Evolutionary conservation across 164 flowering plant genomes (phyloP).

Genomic region (Chloranthus sessilifolius): DNA sequence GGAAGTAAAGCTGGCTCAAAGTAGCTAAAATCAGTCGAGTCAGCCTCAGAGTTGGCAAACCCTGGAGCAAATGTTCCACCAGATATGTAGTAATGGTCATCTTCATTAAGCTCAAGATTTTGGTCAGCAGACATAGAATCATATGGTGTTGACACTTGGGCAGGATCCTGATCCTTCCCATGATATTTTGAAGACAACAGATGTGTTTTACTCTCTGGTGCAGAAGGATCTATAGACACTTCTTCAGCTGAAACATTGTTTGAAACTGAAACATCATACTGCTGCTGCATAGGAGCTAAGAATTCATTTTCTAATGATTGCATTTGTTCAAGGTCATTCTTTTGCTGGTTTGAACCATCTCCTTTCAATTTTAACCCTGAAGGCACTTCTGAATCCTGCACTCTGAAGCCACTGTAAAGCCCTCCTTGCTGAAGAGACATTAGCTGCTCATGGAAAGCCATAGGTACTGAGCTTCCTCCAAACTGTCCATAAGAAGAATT

Average conservation of each 20-base stretch:
- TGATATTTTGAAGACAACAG: constrained; percentile 18
- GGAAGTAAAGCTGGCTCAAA: constrained; percentile 41
- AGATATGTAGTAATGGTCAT: constrained; percentile 24
- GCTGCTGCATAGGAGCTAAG: constrained; percentile 17
- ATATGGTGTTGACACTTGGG: constrained; percentile 12
- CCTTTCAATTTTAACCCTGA: constrained; percentile 32
- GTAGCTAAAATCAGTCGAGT: constrained; percentile 34
- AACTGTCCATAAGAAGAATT: constrained; percentile 19
- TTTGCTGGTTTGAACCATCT: constrained; percentile 26
- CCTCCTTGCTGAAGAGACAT: constrained; percentile 22
- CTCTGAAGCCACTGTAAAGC: constrained; percentile 16
- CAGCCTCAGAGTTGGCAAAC: constrained; percentile 37
- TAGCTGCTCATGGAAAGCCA: constrained; percentile 24
- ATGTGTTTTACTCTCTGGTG: constrained; percentile 8
- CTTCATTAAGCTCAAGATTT: constrained; percentile 24
- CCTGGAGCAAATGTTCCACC: constrained; percentile 25
- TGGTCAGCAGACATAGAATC: constrained; percentile 24
- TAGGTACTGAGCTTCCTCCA: constrained; percentile 24
- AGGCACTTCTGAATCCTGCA: constrained; percentile 19
- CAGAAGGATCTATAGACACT: constrained; percentile 18
- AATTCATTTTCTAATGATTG: constrained; percentile 25
- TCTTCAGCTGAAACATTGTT: constrained; percentile 20
- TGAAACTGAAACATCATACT: constrained; percentile 21
- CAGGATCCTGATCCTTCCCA: constrained; percentile 21
- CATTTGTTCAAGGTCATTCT: constrained; percentile 22